Conservation (phyloP, 139 green algal genomes). For the Edaphochlamys debaryana region DNA sequence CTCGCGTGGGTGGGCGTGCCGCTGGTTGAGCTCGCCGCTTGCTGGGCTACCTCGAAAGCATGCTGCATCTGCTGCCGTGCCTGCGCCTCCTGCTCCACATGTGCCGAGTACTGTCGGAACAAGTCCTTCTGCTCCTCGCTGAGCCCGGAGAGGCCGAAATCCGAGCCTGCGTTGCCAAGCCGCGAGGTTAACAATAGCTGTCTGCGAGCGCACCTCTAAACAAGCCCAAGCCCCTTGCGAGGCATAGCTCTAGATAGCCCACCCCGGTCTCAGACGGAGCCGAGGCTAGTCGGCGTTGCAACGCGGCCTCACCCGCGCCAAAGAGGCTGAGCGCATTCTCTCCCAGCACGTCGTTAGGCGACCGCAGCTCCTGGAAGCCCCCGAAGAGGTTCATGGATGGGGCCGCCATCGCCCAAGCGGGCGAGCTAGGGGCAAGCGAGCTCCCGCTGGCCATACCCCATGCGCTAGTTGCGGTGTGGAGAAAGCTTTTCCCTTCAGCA, state of each 20-base stretch:
- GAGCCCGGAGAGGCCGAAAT: conserved; percentile 9
- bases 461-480: too few species aligned
- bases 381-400: conserved; percentile 25
- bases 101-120: conserved; percentile 3
- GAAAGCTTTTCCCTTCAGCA: too few species aligned
- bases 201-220: background rate
- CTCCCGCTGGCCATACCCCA: too few species aligned
- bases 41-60: background rate
- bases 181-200: background rate
- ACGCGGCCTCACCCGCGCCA: background rate
- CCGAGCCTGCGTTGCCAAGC: background rate
- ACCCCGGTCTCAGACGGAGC: too few species aligned
- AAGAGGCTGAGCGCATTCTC: background rate
- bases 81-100: conserved; percentile 17
- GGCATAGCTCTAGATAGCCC: background rate
- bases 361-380: background rate
- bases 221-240: too few species aligned
- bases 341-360: background rate
- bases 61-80: background rate
- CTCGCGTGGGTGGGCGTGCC: background rate
- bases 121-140: conserved; percentile 32
- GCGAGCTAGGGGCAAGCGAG: too few species aligned
- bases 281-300: background rate
- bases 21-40: background rate
- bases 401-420: too few species aligned